Evolutionary conservation across 2,329 filamentous ascomycete genomes (phyloP).

Genomic region (Neopestalotiopsis clavispora): DNA sequence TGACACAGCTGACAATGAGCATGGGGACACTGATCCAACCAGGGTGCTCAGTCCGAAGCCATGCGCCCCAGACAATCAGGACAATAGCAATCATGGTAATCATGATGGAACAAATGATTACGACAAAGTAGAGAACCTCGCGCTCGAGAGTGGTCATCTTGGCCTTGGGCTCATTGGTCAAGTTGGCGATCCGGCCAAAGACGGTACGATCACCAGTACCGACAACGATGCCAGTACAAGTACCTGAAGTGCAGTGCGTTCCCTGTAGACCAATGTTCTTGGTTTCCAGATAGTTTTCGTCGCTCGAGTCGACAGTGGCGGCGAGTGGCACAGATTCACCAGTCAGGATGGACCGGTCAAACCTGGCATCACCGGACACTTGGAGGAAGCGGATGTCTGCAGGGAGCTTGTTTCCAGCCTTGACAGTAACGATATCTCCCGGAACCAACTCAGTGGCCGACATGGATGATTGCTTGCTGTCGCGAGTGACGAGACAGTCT

Average conservation of each 20-base stretch:
- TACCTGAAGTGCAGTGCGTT: conserved; percentile 71
- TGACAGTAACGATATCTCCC: conserved; percentile 71
- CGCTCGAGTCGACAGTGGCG: conserved; percentile 56
- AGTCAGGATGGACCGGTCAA: conserved; percentile 76
- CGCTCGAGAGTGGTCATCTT: conserved; percentile 73
- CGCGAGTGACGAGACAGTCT: conserved; percentile 67
- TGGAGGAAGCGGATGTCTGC: conserved; percentile 75
- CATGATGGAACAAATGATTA: conserved; percentile 72
- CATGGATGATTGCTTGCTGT: conserved; percentile 55
- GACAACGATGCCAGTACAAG: conserved; percentile 69
- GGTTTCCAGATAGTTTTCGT: conserved; percentile 78
- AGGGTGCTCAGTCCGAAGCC: conserved; percentile 69
- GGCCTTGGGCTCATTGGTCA: conserved; percentile 72
- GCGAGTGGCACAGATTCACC: conserved; percentile 58
- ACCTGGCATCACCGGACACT: conserved; percentile 70
- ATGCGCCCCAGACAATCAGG: conserved; percentile 71
- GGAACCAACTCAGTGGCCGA: conserved; percentile 69
- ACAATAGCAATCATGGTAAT: conserved; percentile 67
- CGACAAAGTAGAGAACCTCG: conserved; percentile 75
- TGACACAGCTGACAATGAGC: conserved; percentile 75
- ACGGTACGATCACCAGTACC: conserved; percentile 75
- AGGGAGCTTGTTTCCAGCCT: conserved; percentile 74
- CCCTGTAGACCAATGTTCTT: conserved; percentile 78
- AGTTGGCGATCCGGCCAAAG: conserved; percentile 75
- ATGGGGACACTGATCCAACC: conserved; percentile 74